Evolutionary conservation across 352 stramenopile species (phyloP).

Genomic region (Phytophthora megakarya): DNA sequence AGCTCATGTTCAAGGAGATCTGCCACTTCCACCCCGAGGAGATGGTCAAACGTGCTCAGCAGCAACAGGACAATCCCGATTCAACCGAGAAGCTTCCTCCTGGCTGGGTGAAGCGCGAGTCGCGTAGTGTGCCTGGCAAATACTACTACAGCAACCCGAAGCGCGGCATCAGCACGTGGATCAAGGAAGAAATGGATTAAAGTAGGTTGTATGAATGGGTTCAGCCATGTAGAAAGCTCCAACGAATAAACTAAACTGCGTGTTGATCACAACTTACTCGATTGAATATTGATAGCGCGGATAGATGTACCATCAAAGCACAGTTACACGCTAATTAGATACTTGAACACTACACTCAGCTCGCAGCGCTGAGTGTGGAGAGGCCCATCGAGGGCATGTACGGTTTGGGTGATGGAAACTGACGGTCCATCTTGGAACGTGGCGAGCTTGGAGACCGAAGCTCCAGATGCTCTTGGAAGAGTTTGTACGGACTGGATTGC

Average conservation of each 20-base stretch:
- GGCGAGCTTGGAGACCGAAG: conserved; percentile 22
- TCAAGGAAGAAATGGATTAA: conserved; percentile 87
- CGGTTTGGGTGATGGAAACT: conserved; percentile 16
- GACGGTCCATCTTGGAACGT: conserved; percentile 9
- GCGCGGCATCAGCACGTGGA: conserved; percentile 89
- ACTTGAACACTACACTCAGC: conserved; percentile 20
- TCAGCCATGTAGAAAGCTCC: conserved; percentile 33
- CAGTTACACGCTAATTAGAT: conserved; percentile 27
- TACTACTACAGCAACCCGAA: conserved; percentile 92
- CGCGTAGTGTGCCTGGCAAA: conserved; percentile 82
- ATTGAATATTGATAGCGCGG: conserved; percentile 19
- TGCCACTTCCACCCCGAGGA: conserved; percentile 89
- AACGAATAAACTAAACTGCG: conserved; percentile 28
- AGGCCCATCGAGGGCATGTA: conserved; percentile 22
- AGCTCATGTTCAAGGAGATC: conserved; percentile 93
- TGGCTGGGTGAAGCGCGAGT: conserved; percentile 88
- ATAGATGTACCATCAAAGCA: conserved; percentile 15
- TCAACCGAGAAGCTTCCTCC: conserved; percentile 72
- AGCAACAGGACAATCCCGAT: conserved; percentile 76
- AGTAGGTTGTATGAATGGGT: conserved; percentile 36
- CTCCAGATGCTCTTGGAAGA: conserved; percentile 5
- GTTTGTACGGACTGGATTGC: conserved; percentile 15
- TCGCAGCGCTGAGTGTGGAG: conserved; percentile 19
- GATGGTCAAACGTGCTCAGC: conserved; percentile 86
- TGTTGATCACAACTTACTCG: conserved; percentile 18